Evolutionary conservation across 2,329 filamentous ascomycete genomes (phyloP).

Genomic region (Capronia coronata): DNA sequence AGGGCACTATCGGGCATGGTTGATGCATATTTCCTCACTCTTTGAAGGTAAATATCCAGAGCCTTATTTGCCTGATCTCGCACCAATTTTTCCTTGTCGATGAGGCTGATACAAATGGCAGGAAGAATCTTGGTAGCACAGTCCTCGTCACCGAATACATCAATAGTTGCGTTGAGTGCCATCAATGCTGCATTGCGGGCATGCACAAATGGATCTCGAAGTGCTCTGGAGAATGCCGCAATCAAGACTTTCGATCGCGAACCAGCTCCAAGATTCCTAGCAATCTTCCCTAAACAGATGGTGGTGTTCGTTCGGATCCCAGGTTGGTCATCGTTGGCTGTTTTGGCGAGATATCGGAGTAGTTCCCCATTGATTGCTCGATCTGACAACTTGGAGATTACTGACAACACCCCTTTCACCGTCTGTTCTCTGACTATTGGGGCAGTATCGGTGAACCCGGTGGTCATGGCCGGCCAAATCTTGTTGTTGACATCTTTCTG

Average conservation of each 20-base stretch:
- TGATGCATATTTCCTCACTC: constrained; percentile 69
- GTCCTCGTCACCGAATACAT: constrained; percentile 84
- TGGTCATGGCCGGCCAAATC: constrained; percentile 91
- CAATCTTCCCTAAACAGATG: constrained; percentile 93
- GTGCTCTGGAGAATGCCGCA: constrained; percentile 81
- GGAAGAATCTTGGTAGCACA: constrained; percentile 78
- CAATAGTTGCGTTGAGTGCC: constrained; percentile 75
- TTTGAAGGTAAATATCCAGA: constrained; percentile 75
- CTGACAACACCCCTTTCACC: constrained; percentile 81
- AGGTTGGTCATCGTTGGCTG: constrained; percentile 93
- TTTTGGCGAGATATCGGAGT: constrained; percentile 83
- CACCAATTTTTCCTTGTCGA: constrained; percentile 93
- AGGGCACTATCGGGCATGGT: constrained; percentile 74
- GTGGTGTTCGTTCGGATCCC: constrained; percentile 97
- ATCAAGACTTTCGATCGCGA: constrained; percentile 84
- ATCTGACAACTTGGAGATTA: constrained; percentile 85
- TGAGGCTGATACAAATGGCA: constrained; percentile 70
- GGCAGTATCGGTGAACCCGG: constrained; percentile 86
- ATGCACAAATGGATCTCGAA: constrained; percentile 91
- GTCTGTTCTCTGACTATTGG: constrained; percentile 93
- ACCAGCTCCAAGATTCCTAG: constrained; percentile 69
- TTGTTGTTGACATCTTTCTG: constrained; percentile 91
- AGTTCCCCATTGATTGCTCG: constrained; percentile 90
- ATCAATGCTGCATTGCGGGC: constrained; percentile 83
- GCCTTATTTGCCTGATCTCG: constrained; percentile 88